Base-by-base conservation (phyloP, 177 flowering plant species). In the Vitis hybrid region DNA sequence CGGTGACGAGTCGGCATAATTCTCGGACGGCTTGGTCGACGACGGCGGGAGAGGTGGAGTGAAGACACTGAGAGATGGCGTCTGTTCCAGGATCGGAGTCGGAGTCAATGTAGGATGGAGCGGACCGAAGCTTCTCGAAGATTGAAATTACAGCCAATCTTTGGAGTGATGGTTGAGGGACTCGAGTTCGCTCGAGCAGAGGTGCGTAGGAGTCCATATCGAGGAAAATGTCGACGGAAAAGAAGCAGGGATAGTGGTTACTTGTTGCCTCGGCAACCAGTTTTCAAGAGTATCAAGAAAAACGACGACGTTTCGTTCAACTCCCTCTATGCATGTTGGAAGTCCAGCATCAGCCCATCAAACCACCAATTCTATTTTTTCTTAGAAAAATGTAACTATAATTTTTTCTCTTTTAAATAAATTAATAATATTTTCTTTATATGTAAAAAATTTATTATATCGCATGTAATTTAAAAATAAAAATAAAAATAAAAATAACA, bases 11-110 rank as follows among this genome's bases (percentile, higher is more conserved):
- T 39, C 89, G 88, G 71, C 99, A 96, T 15, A 91, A 81, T 76
- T 93, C 95, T 11, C 97, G 91, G 6, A 92, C 84, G 0, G 99
- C 81, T 54, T 92, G 98, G 64, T 96, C 98, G 74, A 88, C 83
- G 19, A 92, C 95, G 10, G 89, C 75, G 3, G 91, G 60, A 9
- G 91, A 84, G 2, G 70, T 15, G 34, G 91, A 89, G 63, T 34
- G 57, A 68, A 93, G 91, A 75, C 97, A 93, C 55, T 78, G 81
- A 45, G 87, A 76, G 62, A 93, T 76, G 45, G 88, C 91, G 7
- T 80, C 79, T 54, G 80, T 68, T 3, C 89, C 92, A 8, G 88
- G 69, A 34, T 78, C 80, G 62, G 94, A 87, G 11, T 82, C 82
- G 51, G 81, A 62, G 51, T 70, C 76, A 21, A 82, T 74, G 66